phyloP scores from a whole-genome alignment of 139 green algal genomes.

The Chlorella sp. region DNA sequence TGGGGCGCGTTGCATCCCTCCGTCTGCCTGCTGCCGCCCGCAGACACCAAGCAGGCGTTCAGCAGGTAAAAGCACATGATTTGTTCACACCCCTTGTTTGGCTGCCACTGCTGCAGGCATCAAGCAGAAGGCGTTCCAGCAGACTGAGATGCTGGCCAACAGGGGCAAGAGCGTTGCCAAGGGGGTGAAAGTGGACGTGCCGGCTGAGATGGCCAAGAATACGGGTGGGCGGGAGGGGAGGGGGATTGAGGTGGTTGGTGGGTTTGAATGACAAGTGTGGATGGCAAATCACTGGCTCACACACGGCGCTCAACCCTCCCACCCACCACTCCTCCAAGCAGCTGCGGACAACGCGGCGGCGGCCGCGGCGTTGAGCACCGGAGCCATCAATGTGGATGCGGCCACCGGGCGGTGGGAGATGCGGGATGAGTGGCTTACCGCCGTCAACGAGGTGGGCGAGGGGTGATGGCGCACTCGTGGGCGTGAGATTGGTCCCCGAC shows the following conservation, averaged over 20 bases:
- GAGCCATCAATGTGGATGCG: slow-evolving; percentile 1
- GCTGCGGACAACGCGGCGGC: slow-evolving; percentile 6
- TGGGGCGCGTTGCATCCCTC: too few species aligned
- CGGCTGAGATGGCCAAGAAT: neutral
- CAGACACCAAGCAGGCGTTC: too few species aligned
- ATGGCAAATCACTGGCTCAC: too few species aligned
- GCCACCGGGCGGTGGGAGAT: slow-evolving; percentile 28
- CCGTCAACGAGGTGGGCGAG: slow-evolving; percentile 2
- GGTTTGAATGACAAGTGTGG: too few species aligned
- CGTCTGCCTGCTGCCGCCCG: too few species aligned
- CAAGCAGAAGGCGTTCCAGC: slow-evolving; percentile 22
- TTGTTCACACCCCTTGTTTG: too few species aligned
- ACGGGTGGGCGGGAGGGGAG: neutral
- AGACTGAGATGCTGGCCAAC: neutral
- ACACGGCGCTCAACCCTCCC: neutral
- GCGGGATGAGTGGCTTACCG: slow-evolving; percentile 28
- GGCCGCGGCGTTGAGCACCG: neutral
- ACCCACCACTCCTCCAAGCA: neutral
- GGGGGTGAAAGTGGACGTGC: neutral
- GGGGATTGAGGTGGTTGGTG: too few species aligned
- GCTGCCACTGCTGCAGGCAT: slow-evolving; percentile 11
- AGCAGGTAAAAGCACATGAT: too few species aligned
- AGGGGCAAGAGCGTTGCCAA: neutral
- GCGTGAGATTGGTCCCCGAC: too few species aligned
- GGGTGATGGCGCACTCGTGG: too few species aligned